phyloP scores from a whole-genome alignment of 2,329 filamentous ascomycete species.

The Botrytis fabae region DNA sequence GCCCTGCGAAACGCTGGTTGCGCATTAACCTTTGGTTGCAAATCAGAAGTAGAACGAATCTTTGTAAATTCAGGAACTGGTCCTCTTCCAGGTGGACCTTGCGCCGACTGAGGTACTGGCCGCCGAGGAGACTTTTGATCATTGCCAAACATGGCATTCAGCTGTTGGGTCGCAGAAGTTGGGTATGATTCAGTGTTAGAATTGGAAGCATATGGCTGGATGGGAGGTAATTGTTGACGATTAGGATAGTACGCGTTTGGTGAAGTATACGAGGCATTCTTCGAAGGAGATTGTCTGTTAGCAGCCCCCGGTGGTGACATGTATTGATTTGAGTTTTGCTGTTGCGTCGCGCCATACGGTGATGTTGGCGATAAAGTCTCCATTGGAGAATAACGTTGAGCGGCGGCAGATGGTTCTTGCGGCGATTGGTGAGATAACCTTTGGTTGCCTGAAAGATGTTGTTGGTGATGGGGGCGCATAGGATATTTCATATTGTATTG shows the following conservation, averaged over 20 bases:
- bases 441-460: conserved; percentile 59
- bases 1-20: conserved; percentile 91
- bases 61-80: conserved; percentile 87
- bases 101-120: conserved; percentile 49
- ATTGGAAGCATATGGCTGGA: conserved; percentile 66
- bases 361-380: conserved; percentile 80
- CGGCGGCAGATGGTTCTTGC: conserved; percentile 76
- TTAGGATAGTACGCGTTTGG: conserved; percentile 58
- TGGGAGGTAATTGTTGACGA: conserved; percentile 69
- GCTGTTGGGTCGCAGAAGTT: conserved; percentile 66
- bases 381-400: conserved; percentile 95
- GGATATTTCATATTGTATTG: conserved; percentile 87
- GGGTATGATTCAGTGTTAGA: conserved; percentile 70
- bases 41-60: conserved; percentile 68
- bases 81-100: conserved; percentile 54
- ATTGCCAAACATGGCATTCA: conserved; percentile 64
- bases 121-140: conserved; percentile 61
- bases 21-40: conserved; percentile 78
- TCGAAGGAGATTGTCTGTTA: conserved; percentile 76
- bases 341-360: conserved; percentile 69
- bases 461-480: conserved; percentile 74
- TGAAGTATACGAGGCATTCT: conserved; percentile 60
- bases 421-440: conserved; percentile 66
- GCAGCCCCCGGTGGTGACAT: conserved; percentile 46
- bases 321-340: conserved; percentile 47